These are phyloP conservation scores for Fusarium subtropicale DNA, from an alignment of 2,329 filamentous ascomycete genomes.

Conservation along the genomic window DNA sequence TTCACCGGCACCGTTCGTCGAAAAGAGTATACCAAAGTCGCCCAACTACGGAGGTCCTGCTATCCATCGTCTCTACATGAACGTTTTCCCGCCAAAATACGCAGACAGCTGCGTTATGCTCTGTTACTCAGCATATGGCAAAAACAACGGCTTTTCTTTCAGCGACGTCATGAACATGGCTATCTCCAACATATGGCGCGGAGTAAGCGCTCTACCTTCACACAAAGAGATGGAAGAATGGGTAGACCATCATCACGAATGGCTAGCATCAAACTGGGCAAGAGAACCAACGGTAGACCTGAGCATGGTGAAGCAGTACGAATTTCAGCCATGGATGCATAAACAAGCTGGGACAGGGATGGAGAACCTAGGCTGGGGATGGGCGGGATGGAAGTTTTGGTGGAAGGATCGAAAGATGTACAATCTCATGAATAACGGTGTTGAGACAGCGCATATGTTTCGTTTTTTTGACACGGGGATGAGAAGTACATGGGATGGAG, in stretches of 20 bases:
- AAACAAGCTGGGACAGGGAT: constrained; percentile 56
- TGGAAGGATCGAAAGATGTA: constrained; percentile 52
- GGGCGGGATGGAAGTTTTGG: constrained; percentile 58
- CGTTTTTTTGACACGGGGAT: constrained; percentile 57
- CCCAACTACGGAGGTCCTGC: not conserved
- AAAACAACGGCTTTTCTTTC: constrained; percentile 32
- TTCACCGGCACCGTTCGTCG: constrained; percentile 19
- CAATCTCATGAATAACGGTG: constrained; percentile 53
- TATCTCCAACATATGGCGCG: constrained; percentile 26
- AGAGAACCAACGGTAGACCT: constrained; percentile 15
- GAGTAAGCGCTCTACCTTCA: not conserved
- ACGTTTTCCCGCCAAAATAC: constrained; percentile 24
- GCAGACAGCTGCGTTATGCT: constrained; percentile 25
- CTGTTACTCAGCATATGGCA: constrained; percentile 29
- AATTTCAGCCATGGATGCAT: constrained; percentile 53
- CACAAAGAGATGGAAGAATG: constrained; percentile 23
- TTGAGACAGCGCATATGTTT: constrained; percentile 56
- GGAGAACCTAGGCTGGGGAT: constrained; percentile 56
- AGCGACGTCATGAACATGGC: constrained; percentile 38
- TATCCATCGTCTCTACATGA: constrained; percentile 23
- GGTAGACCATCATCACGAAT: constrained; percentile 24
- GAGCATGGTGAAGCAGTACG: constrained; percentile 47
- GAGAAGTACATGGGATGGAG: constrained; percentile 55
- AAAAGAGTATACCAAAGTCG: not conserved
- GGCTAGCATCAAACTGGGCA: constrained; percentile 16